Base-by-base conservation (phyloP, 257 asterid species). In the Mitragyna speciosa region DNA sequence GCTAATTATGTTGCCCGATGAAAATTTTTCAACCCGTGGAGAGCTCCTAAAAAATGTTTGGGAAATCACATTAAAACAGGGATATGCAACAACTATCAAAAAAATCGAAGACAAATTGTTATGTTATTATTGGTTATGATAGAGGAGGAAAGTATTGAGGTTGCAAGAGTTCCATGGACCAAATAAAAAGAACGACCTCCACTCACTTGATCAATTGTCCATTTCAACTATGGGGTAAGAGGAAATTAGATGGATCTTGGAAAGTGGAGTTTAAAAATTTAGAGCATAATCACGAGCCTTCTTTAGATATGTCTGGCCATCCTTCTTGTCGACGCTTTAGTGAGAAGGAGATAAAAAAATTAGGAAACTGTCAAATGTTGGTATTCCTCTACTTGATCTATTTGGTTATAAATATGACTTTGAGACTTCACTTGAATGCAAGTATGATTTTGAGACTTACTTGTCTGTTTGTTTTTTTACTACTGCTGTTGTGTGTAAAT, bases 101-200 rank as follows among this genome's bases (percentile, higher is more conserved):
- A n/a, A 12, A 30, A 48, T 70, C 30, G 0, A 33, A 70, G 19
- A 64, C 36, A 48, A 72, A 78, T 17, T 30, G 66, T 20, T 68
- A 52, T 69, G 56, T 78, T 5, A 78, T 72, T 24, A 14, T 78
- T 68, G 76, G 33, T 52, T 78, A 69, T 52, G 81, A 69, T 78
- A 71, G 76, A 20, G 58, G 75, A 28, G 81, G 76, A 19, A 43
- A 68, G 43, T 70, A 67, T 33, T 7, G 70, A 20, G 33, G 33
- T 47, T 22, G 6, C 47, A 52, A 49, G 20, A 78, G 4, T 43
- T 43, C 22, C 24, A 54, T 17, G n/a, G 7, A 54, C 24, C 24
- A 54, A 54, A 54, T 16, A n/a, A 58, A 66, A 33, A 54, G 76
- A 5, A n/a, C n/a, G 4, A 77, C 75, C 10, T 41, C 31, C 2